Base-by-base conservation (phyloP, 2,329 filamentous ascomycete genomes). In the Colletotrichum liaoningense region DNA sequence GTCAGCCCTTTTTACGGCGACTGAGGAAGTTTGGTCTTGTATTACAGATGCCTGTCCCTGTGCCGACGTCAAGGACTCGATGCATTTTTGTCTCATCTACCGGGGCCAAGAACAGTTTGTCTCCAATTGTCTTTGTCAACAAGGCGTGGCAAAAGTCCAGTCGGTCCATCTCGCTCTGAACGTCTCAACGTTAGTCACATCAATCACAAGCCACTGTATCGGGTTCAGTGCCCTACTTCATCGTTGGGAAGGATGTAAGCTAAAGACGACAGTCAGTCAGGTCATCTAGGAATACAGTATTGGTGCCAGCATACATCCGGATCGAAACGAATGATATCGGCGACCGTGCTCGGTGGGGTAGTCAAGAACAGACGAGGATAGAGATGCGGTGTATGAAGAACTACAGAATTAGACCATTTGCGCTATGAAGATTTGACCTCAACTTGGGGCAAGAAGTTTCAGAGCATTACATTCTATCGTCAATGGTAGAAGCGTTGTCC, bases 51-150 rank as follows among this genome's bases (percentile, higher is more conserved):
- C 85, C 85, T 3, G 83, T 85, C 5, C 85, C 85, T 0, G 84
- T 85, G 22, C 84, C 84, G 12, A 87, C 78, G 62, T 87, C 85
- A 0, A 87, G 79, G 9, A 86, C 79, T 4, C 77, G 77, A 1
- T 80, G 79, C 4, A 78, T 77, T 24, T 77, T 79, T 8, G 77
- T 76, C n/a, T 82, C 68, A 3, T 73, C 63, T 12, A 83, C 73
- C 4, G 81, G 80, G 0, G 81, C 72, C 16, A 63, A 16, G 26
- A 67, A 72, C 1, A 74, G 58, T 22, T 60, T 70, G 19, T 54
- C 24, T 2, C 63, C 69, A 3, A 72, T 24, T 3, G 63, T 59
- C 33, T 67, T 66, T 1, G 67, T 49, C 4, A 58, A 42, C 14
- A 74, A 5, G 1, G 30, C 14, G 14, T 74, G 72, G 19, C 35